Conservation (phyloP, 768 basidiomycete species). For the Russula abietina region DNA sequence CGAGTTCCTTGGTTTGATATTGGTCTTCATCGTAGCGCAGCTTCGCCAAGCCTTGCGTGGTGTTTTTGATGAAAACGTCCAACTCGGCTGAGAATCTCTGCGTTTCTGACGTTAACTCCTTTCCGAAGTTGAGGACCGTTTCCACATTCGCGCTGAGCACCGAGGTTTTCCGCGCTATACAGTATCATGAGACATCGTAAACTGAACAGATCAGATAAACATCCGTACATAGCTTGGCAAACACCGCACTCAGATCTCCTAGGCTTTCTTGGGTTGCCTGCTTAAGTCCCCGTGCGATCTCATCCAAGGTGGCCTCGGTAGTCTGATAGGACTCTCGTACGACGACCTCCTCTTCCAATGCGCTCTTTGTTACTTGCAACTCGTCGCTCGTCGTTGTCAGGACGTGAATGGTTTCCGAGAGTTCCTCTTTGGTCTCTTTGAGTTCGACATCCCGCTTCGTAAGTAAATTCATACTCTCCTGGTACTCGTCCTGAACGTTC, state of each 20-base stretch:
- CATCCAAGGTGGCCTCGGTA: constrained; percentile 64
- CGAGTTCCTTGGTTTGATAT: constrained; percentile 51
- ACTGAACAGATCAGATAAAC: not conserved
- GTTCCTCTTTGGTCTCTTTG: constrained; percentile 48
- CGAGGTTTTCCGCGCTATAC: constrained; percentile 64
- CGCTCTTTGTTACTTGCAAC: constrained; percentile 48
- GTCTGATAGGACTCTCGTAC: constrained; percentile 72
- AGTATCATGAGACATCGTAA: constrained; percentile 16
- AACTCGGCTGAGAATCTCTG: constrained; percentile 52
- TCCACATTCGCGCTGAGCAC: constrained; percentile 60
- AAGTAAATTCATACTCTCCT: constrained; percentile 76
- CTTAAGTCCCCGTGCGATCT: constrained; percentile 66
- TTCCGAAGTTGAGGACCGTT: constrained; percentile 57
- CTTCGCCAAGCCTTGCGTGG: constrained; percentile 46
- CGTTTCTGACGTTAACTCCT: constrained; percentile 49
- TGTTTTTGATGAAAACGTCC: constrained; percentile 53
- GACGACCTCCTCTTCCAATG: constrained; percentile 73
- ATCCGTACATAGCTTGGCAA: constrained; percentile 74
- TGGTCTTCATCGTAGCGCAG: constrained; percentile 53
- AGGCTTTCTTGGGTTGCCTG: constrained; percentile 60
- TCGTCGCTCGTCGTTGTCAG: constrained; percentile 52
- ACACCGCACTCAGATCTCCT: constrained; percentile 61
- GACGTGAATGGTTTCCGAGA: constrained; percentile 47
- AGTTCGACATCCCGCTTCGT: constrained; percentile 74
- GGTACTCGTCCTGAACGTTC: constrained; percentile 82